Base-by-base conservation (phyloP, 192 early-diverging fungal species). In the Chytriomyces hyalinus region DNA sequence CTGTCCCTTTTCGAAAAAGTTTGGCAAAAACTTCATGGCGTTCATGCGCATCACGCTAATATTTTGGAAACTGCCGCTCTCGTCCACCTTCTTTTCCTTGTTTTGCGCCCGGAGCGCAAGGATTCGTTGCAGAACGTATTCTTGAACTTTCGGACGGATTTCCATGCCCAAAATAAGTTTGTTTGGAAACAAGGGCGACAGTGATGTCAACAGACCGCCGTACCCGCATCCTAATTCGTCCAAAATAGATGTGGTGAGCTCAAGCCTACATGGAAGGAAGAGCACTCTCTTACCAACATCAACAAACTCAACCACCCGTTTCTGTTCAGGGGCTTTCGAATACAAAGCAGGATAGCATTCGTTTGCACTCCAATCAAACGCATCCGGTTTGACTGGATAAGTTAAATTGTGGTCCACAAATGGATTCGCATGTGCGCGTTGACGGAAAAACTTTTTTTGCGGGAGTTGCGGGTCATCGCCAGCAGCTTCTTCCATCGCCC, bases 151-250 rank as follows among this genome's bases (percentile, higher is more conserved):
- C 59, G 90, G 89, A 44, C 98, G 92, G 79, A 99, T 99, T 86
- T 99, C 98, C 97, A 99, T 98, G 65, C 97, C 98, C 28, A 99
- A 79, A 89, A 98, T 97, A 44, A 99, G 84, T 11, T 89, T 96
- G 46, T 92, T 90, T 0, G 98, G 98, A 78, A 91, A 99, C 24
- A 98, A 82, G 4, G 97, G 94, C 0, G 96, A 90, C 70, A 99
- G 84, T 6, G 92, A 93, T 20, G 85, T 80, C 43, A 97, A 80
- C 2, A 98, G 87, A 5, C 97, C 97, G 61, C 97, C 97, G 82
- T 97, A 99, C 65, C 97, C 97, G 82, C 97, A 99, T 17, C 97
- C 83, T 83, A 13, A 20, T 46, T 61, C 26, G 3, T 13, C 13
- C 4, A 8, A 51, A 78, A 76, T 80, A 53, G 13, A 20, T 36